These are phyloP conservation scores for Aspergillus ruber DNA, from an alignment of 2,329 filamentous ascomycete species.

Conservation along the genomic window DNA sequence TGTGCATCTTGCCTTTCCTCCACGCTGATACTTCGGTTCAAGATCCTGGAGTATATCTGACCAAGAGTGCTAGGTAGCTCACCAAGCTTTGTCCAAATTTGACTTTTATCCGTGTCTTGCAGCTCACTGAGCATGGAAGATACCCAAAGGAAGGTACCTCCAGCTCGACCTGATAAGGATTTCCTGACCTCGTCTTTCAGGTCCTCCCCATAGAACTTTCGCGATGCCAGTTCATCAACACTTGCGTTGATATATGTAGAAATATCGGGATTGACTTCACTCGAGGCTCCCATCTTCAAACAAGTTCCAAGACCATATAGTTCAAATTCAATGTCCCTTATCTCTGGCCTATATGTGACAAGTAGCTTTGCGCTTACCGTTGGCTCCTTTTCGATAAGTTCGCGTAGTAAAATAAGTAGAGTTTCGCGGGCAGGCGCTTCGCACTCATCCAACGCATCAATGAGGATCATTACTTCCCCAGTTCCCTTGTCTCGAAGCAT, in stretches of 20 bases:
- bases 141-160: neutral
- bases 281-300: too few species aligned
- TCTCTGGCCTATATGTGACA: too few species aligned
- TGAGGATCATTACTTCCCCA: neutral
- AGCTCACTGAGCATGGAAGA: neutral
- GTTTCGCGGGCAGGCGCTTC: neutral
- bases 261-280: neutral
- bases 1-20: neutral
- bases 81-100: neutral
- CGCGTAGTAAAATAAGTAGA: neutral
- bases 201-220: neutral
- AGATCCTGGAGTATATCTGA: neutral
- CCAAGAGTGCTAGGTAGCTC: neutral
- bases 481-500: neutral
- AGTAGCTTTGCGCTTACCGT: too few species aligned
- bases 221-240: neutral
- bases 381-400: neutral
- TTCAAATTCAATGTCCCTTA: too few species aligned
- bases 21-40: neutral
- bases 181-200: neutral
- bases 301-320: too few species aligned
- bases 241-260: neutral
- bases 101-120: neutral
- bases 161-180: neutral
- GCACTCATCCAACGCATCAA: neutral